phyloP scores from a whole-genome alignment of 1,284 basidiomycete genomes.

The Boletus smithii region DNA sequence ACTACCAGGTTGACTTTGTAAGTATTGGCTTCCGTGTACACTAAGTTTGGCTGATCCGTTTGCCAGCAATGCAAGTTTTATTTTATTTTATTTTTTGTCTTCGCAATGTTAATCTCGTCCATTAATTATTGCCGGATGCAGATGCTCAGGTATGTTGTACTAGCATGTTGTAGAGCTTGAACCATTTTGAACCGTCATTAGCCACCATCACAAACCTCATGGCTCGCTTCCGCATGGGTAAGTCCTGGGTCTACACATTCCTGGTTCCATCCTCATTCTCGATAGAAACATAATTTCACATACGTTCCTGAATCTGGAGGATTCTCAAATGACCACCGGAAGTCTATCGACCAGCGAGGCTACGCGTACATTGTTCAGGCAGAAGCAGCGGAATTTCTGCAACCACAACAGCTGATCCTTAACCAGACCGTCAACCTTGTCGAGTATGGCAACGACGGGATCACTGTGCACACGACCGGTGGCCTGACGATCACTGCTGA shows the following conservation, averaged over 20 bases:
- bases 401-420: slow-evolving; percentile 44
- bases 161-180: not conserved
- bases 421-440: slow-evolving; percentile 53
- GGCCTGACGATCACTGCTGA: slow-evolving; percentile 47
- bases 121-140: slow-evolving; percentile 1
- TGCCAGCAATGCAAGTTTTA: slow-evolving; percentile 25
- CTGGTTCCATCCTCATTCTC: slow-evolving; percentile 10
- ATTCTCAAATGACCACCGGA: slow-evolving; percentile 55
- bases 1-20: slow-evolving; percentile 47
- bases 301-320: slow-evolving; percentile 52
- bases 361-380: slow-evolving; percentile 54
- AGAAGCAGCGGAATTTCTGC: slow-evolving; percentile 53
- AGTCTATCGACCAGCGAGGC: slow-evolving; percentile 60
- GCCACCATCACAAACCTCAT: slow-evolving; percentile 59
- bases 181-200: slow-evolving; percentile 29
- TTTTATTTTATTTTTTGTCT: not conserved
- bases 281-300: slow-evolving; percentile 63
- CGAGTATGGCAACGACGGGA: slow-evolving; percentile 43
- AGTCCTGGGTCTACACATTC: slow-evolving; percentile 7
- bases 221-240: slow-evolving; percentile 61
- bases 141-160: slow-evolving; percentile 26
- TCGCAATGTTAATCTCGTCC: slow-evolving; percentile 9
- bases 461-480: slow-evolving; percentile 45
- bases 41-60: not conserved
- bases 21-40: not conserved